Conservation (phyloP, 148 eudicot genomes). For the Rheum nobile region DNA sequence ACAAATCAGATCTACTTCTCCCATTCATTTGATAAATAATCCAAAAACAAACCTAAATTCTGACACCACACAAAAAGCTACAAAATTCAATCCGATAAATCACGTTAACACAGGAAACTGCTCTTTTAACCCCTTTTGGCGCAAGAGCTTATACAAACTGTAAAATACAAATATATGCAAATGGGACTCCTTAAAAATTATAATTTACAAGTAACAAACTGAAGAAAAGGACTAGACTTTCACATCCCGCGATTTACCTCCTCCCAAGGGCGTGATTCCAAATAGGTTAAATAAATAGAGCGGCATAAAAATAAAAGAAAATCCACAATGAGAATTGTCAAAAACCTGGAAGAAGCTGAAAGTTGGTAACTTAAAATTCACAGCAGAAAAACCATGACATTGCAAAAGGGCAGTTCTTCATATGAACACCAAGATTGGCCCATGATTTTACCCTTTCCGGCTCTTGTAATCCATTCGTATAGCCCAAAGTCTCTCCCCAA, state of each 20-base stretch:
- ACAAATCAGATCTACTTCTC: too few species aligned
- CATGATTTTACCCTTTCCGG: conserved; percentile 16
- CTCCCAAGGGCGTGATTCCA: neutral
- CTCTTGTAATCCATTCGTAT: conserved; percentile 62
- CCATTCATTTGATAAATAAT: too few species aligned
- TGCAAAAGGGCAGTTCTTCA: neutral
- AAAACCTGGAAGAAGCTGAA: neutral
- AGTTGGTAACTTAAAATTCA: neutral
- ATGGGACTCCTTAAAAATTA: neutral
- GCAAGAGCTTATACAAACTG: neutral
- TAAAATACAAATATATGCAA: neutral
- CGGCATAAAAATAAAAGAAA: neutral
- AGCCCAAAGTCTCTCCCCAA: conserved; percentile 71
- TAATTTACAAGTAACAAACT: neutral
- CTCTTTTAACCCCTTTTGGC: too few species aligned
- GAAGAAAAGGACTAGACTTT: neutral
- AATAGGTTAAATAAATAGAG: neutral
- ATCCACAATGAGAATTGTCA: neutral
- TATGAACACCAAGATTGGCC: neutral
- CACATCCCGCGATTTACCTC: neutral
- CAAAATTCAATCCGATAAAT: too few species aligned
- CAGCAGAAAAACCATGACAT: neutral
- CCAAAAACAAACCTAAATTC: too few species aligned
- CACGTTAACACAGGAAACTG: too few species aligned
- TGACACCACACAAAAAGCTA: too few species aligned